These are phyloP conservation scores for Citrus medica DNA, from an alignment of 345 rosid species.

Conservation along the genomic window DNA sequence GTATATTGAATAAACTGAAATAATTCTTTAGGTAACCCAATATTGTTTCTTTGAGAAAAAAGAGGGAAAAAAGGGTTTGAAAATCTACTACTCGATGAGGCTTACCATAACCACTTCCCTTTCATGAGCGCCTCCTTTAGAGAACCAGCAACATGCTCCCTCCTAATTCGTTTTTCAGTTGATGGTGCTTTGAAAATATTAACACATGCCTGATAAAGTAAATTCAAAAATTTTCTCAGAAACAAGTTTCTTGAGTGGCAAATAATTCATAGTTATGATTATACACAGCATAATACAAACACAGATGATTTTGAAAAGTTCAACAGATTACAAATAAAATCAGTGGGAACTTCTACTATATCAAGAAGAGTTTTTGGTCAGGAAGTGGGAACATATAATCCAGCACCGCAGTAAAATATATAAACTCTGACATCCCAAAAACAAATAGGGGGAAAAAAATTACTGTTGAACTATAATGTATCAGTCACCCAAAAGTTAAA, in stretches of 20 bases:
- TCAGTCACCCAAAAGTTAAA: too few species aligned
- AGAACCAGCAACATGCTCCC: conserved; percentile 54
- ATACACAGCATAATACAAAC: background rate
- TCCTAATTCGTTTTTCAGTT: conserved; percentile 60
- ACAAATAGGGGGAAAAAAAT: background rate
- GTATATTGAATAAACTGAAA: background rate
- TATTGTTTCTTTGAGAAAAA: background rate
- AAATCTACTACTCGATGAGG: too few species aligned
- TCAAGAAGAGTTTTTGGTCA: background rate
- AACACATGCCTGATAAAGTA: conserved; percentile 50
- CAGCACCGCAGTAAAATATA: conserved; percentile 4
- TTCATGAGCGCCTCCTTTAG: conserved; percentile 65
- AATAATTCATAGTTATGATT: background rate
- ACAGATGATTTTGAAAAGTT: background rate
- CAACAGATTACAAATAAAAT: background rate
- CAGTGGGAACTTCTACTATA: background rate
- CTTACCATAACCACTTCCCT: conserved; percentile 81
- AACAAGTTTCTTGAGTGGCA: background rate
- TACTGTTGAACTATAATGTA: background rate
- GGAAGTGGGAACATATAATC: background rate
- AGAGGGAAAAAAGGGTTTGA: too few species aligned
- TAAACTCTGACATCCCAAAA: background rate
- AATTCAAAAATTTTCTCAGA: background rate
- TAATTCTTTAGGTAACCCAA: background rate
- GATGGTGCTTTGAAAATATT: conserved; percentile 39